Evolutionary conservation across 805 yeast genomes (phyloP), one percentile per base, ranked within the genome.

Genomic region (Saccharomycopsis malanga): DNA sequence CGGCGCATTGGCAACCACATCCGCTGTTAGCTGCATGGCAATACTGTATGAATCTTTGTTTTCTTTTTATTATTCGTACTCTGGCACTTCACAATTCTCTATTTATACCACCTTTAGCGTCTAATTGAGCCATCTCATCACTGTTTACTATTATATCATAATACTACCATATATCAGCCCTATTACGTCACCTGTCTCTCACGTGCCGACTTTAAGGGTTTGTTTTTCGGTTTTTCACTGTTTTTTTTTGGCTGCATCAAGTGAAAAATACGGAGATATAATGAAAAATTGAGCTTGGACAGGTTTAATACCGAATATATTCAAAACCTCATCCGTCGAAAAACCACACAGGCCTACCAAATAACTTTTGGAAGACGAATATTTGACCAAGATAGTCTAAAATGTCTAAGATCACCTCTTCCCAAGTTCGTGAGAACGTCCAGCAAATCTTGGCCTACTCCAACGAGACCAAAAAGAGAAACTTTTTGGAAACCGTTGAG

Each of bases 401-500:
- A 58, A 83, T 84, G 91, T 85, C 94, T 62, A 93, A 93, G 78
- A 78, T 93, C 72, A 79, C 91, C 64, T 77, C 85, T 64, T 69
- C 94, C 68, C 89, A 85, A 74, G 95, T 93, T 65, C 95, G 98
- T 79, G 96, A 85, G 68, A 79, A 88, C 81, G 97, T 93, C 71
- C 79, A 85, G 71, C 83, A 87, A 75, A 78, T 93, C 68, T 77
- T 93, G 72, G 83, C 81, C 69, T 80, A 71, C 82, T 87, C 98
- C 65, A 79, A 70, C 71, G 93, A 85, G 74, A 83, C 91, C 77
- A 93, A 93, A 87, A 91, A 93, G 96, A 89, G 99, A 84, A 93
- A 93, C 95, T 93, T 93, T 80, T 85, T 91, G 76, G 99, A 93
- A 84, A 91, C 99, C 74, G 89, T 93, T 67, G 99, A 93, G 80